Evolutionary conservation across 345 rosid species (phyloP).

Genomic region (Arabidopsis arenosa): DNA sequence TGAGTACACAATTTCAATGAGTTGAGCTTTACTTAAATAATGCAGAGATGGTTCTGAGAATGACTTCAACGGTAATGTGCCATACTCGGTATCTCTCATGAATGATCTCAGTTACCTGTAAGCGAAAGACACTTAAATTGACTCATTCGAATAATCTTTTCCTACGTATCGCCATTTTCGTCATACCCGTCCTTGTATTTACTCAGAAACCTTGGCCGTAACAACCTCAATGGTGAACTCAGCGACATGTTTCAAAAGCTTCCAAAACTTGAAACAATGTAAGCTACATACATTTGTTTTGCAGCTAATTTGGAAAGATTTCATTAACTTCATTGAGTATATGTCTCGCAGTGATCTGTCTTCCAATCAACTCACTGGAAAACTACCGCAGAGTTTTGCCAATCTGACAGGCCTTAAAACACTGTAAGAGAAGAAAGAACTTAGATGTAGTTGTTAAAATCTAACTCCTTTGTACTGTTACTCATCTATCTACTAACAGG

Average conservation of each 20-base stretch:
- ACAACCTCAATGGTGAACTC: slow-evolving; percentile 76
- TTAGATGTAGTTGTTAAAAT: neutral
- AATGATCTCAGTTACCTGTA: slow-evolving; percentile 66
- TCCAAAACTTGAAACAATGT: slow-evolving; percentile 67
- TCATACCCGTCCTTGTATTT: slow-evolving; percentile 20
- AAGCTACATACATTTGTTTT: slow-evolving; percentile 44
- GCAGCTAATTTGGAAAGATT: neutral
- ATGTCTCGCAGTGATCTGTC: slow-evolving; percentile 77
- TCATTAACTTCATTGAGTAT: slow-evolving; percentile 18
- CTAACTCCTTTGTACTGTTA: neutral
- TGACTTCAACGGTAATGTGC: slow-evolving; percentile 74
- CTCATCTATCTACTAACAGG: slow-evolving; percentile 46
- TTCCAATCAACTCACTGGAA: slow-evolving; percentile 68
- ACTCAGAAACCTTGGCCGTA: slow-evolving; percentile 69
- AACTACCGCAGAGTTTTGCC: slow-evolving; percentile 73
- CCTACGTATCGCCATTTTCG: neutral
- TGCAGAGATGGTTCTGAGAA: slow-evolving; percentile 90
- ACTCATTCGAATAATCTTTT: slow-evolving; percentile 9
- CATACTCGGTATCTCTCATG: slow-evolving; percentile 91
- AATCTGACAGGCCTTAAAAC: slow-evolving; percentile 58
- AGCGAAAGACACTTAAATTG: slow-evolving; percentile 39
- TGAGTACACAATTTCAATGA: neutral
- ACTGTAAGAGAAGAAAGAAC: slow-evolving; percentile 56
- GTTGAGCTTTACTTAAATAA: neutral
- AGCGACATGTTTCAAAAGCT: slow-evolving; percentile 88